These are phyloP conservation scores for Solanum lycopersicoides DNA, from an alignment of 257 asterid genomes.

Conservation along the genomic window DNA sequence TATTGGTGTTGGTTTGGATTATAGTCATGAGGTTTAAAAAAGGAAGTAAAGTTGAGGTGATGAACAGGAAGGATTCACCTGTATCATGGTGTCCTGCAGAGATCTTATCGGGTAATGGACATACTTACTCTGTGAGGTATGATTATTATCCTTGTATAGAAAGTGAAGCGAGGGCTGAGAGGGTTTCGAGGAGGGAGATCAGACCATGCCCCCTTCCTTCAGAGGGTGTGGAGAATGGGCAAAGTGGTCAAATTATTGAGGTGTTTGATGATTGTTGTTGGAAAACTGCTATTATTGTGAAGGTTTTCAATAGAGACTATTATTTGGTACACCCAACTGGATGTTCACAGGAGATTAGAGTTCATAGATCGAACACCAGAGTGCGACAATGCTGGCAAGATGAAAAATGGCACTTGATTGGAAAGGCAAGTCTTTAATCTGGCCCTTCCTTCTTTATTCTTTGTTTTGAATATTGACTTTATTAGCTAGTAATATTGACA, in stretches of 20 bases:
- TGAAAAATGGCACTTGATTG: constrained; percentile 26
- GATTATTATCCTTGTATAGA: background rate
- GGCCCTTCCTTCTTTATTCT: background rate
- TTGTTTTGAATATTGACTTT: background rate
- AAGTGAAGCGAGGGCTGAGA: background rate
- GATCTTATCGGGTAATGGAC: constrained; percentile 13
- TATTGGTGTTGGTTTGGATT: background rate
- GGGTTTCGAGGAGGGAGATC: constrained; percentile 12
- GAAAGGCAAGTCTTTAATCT: constrained; percentile 16
- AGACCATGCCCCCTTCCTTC: constrained; percentile 27
- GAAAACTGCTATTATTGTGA: constrained; percentile 32
- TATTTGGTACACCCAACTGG: constrained; percentile 29
- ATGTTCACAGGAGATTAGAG: constrained; percentile 14
- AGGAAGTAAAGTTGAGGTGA: constrained; percentile 33
- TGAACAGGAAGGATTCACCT: constrained; percentile 17
- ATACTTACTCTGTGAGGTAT: constrained; percentile 17
- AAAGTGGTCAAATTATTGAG: constrained; percentile 30
- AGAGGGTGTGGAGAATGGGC: constrained; percentile 9
- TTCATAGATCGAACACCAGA: constrained; percentile 15
- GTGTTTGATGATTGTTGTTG: constrained; percentile 19
- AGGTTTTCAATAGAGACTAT: constrained; percentile 4
- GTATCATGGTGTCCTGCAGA: constrained; percentile 34
- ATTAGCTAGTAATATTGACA: background rate
- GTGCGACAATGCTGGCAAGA: constrained; percentile 30
- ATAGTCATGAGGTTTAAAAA: constrained; percentile 22